Base-by-base conservation (phyloP, 805 yeast species). In the Cyberlindnera bimundalis region DNA sequence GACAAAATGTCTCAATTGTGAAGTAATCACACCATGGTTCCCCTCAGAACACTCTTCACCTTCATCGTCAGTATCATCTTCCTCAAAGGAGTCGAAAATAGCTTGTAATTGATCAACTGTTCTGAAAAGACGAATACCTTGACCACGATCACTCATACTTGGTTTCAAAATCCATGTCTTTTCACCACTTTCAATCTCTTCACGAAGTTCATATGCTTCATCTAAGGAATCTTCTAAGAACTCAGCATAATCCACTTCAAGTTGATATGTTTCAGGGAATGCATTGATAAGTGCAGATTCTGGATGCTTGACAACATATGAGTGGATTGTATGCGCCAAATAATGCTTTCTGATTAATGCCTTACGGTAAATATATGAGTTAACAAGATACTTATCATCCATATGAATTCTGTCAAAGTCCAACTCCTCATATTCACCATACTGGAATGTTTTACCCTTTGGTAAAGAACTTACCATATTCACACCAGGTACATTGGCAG, bases 131-230 rank as follows among this genome's bases (percentile, higher is more conserved):
- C 96, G 67, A 36, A 93, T 91, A 0, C 99, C 99, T 59, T 93
- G 96, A 10, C 96, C 99, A 58, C 91, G 82, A 58, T 93, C 99
- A 55, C 95, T 84, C 96, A 93, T 89, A 48, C 96, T 81, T 13
- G 99, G 99, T 59, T 93, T 93, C 59, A 93, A 70, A 28, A 93
- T 93, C 90, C 95, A 91, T 34, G 82, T 76, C 49, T 74, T 78
- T 14, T 68, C 71, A 12, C 76, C 77, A 10, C 62, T 59, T 44
- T 81, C 82, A 25, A 93, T 66, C 51, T 84, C 96, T 38, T 82
- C 83, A 43, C 96, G 67, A 36, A 93, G 68, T 56, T 91, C 99
- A 67, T 84, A 90, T 28, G 85, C 81, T 54, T 93, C 99, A 60
- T 91, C 98, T 33, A 93, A 68, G 0, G 96, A 75, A 58, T 93